Percentiles rank a stretch among this genome's conserved stretches.
Conservation (phyloP, 352 stramenopile species). For the Phytophthora pseudosyringae region DNA sequence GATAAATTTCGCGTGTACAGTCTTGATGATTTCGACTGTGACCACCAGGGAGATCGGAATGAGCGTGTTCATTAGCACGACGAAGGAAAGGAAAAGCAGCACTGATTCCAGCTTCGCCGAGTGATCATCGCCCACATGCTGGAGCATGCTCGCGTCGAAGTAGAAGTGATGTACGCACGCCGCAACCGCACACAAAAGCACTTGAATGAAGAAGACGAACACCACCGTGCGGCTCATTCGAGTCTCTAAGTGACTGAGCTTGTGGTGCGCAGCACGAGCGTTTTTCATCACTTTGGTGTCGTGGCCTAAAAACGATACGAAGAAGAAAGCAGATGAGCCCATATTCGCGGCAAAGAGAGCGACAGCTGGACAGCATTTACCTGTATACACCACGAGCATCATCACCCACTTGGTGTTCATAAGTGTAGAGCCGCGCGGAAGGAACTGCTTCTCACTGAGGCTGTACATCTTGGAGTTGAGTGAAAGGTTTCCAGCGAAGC, state of each 20-base stretch:
- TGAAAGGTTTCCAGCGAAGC: constrained; percentile 75
- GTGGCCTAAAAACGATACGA: constrained; percentile 40
- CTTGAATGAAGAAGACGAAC: constrained; percentile 76
- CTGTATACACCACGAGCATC: constrained; percentile 81
- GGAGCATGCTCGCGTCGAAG: constrained; percentile 6
- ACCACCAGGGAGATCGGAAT: constrained; percentile 95
- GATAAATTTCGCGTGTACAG: constrained; percentile 79
- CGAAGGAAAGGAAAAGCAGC: constrained; percentile 89
- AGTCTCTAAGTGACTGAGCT: constrained; percentile 83
- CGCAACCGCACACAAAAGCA: constrained; percentile 67
- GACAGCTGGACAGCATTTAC: constrained; percentile 4
- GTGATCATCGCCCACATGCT: constrained; percentile 6
- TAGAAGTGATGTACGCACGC: constrained; percentile 45
- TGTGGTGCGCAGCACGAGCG: constrained; percentile 77
- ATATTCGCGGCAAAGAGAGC: neutral
- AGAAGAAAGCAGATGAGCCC: neutral
- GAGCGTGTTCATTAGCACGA: constrained; percentile 93
- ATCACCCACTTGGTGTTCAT: constrained; percentile 85
- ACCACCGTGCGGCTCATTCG: constrained; percentile 83
- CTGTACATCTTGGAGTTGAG: constrained; percentile 65
- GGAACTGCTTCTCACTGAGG: constrained; percentile 80
- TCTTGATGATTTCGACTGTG: constrained; percentile 82
- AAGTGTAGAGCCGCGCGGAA: constrained; percentile 72
- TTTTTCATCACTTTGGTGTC: constrained; percentile 94
- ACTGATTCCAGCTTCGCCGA: constrained; percentile 23